Evolutionary conservation across 1,284 basidiomycete species (phyloP), one percentile per base, ranked within the genome.

Genomic region (Sanghuangporus baumii): DNA sequence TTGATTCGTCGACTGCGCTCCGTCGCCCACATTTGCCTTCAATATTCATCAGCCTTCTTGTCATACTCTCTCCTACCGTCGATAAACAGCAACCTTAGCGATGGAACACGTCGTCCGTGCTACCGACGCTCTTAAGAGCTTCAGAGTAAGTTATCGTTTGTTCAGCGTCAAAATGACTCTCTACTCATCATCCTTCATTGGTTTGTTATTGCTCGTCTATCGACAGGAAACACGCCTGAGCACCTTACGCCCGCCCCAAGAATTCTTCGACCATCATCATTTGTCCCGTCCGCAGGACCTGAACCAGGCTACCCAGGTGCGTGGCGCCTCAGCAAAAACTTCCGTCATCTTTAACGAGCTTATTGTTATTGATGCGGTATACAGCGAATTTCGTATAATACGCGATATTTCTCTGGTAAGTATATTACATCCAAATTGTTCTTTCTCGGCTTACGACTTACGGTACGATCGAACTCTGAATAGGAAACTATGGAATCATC

Each of bases 311-410:
- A 85, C 86, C 55, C 82, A 84, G 67, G 89, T 89, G 67, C 69
- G 86, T 78, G 11, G 51, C 46, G 38, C n/a, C 40, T 52, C 14
- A 43, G 34, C 59, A 54, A n/a, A 26, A 12, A 11, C 18, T 41
- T 57, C 31, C 7, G 2, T 2, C 5, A 16, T 34, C n/a, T 26
- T 47, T 11, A 12, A 31, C n/a, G 8, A 7, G n/a, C 11, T 54
- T 34, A 9, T n/a, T 18, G 37, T 26, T 46, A 46, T 43, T 59
- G 59, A 20, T 66, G 54, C 41, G 57, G 23, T 64, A 60, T 67
- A 51, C 71, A 93, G 91, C 85, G 94, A 65, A 91, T 96, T 83
- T 93, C 93, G 46, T 94, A 96, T 80, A 98, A 97, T 79, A 94
- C 94, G 50, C 88, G 91, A 61, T 94, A 94, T 76, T 95, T 94